These are phyloP conservation scores for Erodium trifolium DNA, from an alignment of 441 rosid genomes.

Conservation along the genomic window DNA sequence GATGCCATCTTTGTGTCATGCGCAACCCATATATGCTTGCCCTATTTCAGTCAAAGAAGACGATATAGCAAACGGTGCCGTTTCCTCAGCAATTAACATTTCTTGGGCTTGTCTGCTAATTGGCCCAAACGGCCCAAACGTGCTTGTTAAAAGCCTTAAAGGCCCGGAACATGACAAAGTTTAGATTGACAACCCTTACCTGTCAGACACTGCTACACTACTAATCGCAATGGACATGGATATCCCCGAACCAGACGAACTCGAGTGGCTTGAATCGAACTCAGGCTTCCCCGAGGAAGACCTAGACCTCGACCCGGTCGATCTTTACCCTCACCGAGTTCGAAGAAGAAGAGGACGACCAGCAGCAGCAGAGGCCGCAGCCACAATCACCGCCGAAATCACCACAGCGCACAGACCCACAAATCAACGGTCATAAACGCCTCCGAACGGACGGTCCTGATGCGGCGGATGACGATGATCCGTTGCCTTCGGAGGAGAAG, in stretches of 20 bases:
- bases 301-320: constrained; percentile 32
- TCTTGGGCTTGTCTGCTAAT: no score
- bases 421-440: constrained; percentile 42
- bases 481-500: constrained; percentile 38
- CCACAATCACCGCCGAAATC: constrained; percentile 22
- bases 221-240: constrained; percentile 34
- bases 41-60: no score
- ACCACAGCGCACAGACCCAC: constrained; percentile 15
- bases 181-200: not conserved
- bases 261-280: constrained; percentile 82
- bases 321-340: constrained; percentile 19
- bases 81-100: no score
- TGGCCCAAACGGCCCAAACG: no score
- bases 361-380: not conserved
- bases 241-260: constrained; percentile 77
- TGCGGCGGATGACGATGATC: constrained; percentile 16
- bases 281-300: constrained; percentile 37
- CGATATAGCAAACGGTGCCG: no score
- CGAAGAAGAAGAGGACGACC: constrained; percentile 11
- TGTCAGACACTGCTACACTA: not conserved
- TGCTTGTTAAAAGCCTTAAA: no score
- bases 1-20: no score
- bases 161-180: no score
- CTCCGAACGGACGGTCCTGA: constrained; percentile 27
- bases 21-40: no score